Evolutionary conservation across 2,329 filamentous ascomycete species (phyloP).

Genomic region (Rutstroemia sydowiana): DNA sequence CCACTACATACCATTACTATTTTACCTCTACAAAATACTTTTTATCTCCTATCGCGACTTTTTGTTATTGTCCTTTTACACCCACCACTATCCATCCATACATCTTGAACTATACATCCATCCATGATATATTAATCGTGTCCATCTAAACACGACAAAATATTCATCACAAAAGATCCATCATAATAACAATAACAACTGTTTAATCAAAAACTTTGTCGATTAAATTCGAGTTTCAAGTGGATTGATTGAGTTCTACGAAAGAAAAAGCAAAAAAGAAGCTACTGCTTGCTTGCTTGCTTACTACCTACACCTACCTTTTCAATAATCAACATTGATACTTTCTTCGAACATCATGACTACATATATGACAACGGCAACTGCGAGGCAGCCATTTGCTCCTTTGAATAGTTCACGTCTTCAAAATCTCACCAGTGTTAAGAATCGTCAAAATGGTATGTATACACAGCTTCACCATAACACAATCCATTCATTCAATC

Average conservation of each 20-base stretch:
- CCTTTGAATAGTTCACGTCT: conserved; percentile 62
- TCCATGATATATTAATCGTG: background rate
- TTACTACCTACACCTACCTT: no score
- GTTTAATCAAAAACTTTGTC: background rate
- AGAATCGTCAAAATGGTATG: conserved; percentile 70
- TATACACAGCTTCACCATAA: conserved; percentile 31
- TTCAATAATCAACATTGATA: background rate
- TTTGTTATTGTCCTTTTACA: background rate
- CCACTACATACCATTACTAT: background rate
- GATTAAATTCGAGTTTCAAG: background rate
- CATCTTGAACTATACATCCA: background rate
- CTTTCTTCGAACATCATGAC: conserved; percentile 17
- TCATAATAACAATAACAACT: background rate
- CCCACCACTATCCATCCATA: background rate
- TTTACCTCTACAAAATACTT: no score
- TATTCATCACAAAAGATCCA: background rate
- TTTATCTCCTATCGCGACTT: background rate
- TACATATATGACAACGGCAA: conserved; percentile 23
- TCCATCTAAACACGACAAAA: background rate
- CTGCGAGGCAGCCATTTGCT: conserved; percentile 61
- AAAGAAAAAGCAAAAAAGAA: background rate
- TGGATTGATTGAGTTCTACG: background rate
- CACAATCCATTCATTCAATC: background rate
- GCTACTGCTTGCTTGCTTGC: no score
- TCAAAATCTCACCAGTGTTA: conserved; percentile 64